A percentile compares a stretch with the other conserved stretches of the same genome.
phyloP scores from a whole-genome alignment of 176 grass and related monocot species.

The Lolium rigidum region DNA sequence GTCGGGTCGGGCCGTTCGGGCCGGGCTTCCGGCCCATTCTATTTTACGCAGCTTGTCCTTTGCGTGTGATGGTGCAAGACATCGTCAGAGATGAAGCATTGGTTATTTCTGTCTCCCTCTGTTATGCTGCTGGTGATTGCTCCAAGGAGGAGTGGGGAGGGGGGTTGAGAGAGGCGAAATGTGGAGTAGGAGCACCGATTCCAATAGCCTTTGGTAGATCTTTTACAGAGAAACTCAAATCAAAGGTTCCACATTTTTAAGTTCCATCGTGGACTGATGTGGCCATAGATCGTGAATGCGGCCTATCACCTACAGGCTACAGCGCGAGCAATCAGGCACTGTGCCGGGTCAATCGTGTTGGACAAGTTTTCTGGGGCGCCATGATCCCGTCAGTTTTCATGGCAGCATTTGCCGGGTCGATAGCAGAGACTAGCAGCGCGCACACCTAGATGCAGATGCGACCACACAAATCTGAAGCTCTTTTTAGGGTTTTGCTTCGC shows the following conservation, averaged over 20 bases:
- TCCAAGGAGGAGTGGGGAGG: neutral
- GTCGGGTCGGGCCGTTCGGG: too few species aligned
- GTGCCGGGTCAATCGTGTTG: slow-evolving; percentile 3
- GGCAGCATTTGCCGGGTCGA: slow-evolving; percentile 5
- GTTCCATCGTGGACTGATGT: neutral
- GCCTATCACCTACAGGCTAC: neutral
- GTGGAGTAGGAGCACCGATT: neutral
- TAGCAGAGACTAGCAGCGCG: slow-evolving; percentile 23
- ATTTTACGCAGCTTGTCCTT: slow-evolving; percentile 26
- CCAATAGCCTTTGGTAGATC: neutral
- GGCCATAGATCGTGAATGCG: neutral
- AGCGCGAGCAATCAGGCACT: neutral
- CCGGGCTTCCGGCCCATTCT: slow-evolving; percentile 32
- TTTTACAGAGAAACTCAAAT: neutral
- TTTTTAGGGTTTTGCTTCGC: neutral
- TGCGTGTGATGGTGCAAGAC: slow-evolving; percentile 29
- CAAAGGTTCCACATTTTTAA: neutral
- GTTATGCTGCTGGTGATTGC: neutral
- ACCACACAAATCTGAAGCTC: neutral
- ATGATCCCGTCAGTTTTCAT: slow-evolving; percentile 1
- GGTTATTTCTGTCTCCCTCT: neutral
- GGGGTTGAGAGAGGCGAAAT: too few species aligned
- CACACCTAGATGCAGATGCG: neutral
- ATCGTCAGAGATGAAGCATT: neutral
- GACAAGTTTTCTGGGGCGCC: neutral